A percentile compares a stretch with the other conserved stretches of the same genome.
Evolutionary conservation across 2,329 filamentous ascomycete species (phyloP).

Genomic region (Arthrobotrys entomopaga): DNA sequence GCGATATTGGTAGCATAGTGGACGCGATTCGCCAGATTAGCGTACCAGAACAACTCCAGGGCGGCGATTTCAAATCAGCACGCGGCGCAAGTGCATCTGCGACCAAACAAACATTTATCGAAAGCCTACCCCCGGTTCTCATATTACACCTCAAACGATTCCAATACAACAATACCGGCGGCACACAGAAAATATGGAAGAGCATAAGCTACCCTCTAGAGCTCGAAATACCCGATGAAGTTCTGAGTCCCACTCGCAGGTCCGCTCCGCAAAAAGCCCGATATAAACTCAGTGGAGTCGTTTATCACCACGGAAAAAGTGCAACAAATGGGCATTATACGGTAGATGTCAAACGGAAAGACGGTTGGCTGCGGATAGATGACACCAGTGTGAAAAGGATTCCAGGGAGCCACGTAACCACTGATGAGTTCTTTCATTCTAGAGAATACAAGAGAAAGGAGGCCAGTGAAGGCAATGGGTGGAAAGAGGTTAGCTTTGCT

Average conservation of each 20-base stretch:
- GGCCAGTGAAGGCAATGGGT: constrained; percentile 30
- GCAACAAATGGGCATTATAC: constrained; percentile 97
- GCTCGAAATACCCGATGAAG: constrained; percentile 90
- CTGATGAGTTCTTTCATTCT: constrained; percentile 54
- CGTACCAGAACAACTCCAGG: constrained; percentile 80
- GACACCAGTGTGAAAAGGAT: constrained; percentile 90
- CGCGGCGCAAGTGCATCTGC: constrained; percentile 80
- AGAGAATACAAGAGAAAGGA: constrained; percentile 29
- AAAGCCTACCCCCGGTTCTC: constrained; percentile 86
- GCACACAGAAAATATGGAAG: constrained; percentile 98
- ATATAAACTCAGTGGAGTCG: constrained; percentile 86
- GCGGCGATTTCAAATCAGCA: constrained; percentile 80
- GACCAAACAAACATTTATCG: constrained; percentile 94
- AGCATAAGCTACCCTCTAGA: constrained; percentile 95
- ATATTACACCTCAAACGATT: constrained; percentile 97
- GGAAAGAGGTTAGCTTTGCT: constrained; percentile 56
- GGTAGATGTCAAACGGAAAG: constrained; percentile 93
- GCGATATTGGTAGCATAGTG: constrained; percentile 86
- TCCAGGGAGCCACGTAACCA: constrained; percentile 75
- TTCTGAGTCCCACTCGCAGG: constrained; percentile 80
- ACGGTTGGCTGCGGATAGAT: constrained; percentile 97
- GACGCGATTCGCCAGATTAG: constrained; percentile 89
- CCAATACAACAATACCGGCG: constrained; percentile 87
- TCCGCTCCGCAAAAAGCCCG: constrained; percentile 73
- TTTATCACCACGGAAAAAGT: constrained; percentile 98